Evolutionary conservation across 169 alveolate species (phyloP), one percentile per base, ranked within the genome.

Genomic region (Cryptosporidium baileyi): DNA sequence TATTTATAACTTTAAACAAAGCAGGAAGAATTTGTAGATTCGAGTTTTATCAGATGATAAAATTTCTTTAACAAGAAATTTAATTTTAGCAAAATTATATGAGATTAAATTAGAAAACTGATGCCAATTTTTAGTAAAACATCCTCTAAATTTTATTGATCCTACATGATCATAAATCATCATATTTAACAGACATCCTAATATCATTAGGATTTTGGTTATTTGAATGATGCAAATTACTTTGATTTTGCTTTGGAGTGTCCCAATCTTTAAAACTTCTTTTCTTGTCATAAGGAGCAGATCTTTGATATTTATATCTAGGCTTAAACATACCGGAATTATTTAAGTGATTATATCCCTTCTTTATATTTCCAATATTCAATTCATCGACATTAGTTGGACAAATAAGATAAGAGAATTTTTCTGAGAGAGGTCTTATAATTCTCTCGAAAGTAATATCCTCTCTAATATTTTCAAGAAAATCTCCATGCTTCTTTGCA

Each of bases 401-500:
- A 54, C 54, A 40, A 2, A 74, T 54, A 24, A 74, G 34, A 34
- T 36, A 54, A 15, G 74, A 28, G 19, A 54, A 74, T 54, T 74
- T 74, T 22, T 17, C 85, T 8, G 65, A 60, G 13, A 41, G 47
- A n/a, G 85, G 85, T 19, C 54, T 74, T 11, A 74, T 74, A 38
- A 74, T 51, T 15, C 67, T 74, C 8, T 74, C 85, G 22, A 74
- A 74, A 17, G 67, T 74, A 7, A 74, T 52, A 19, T 57, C 85
- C 34, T 74, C 85, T 17, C 67, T 51, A 38, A 74, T 54, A 3
- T 49, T 41, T 17, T 74, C 85, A 8, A 74, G 44, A 17, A 30
- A 54, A 26, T 74, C 74, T 34, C 28, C 36, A 32, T 74, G 85
- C 41, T 74, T 74, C 60, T 74, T 74, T 22, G 54, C 51, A 26